These are phyloP conservation scores for Alloteropsis angusta DNA, from an alignment of 202 grass and related monocot species.

Conservation along the genomic window DNA sequence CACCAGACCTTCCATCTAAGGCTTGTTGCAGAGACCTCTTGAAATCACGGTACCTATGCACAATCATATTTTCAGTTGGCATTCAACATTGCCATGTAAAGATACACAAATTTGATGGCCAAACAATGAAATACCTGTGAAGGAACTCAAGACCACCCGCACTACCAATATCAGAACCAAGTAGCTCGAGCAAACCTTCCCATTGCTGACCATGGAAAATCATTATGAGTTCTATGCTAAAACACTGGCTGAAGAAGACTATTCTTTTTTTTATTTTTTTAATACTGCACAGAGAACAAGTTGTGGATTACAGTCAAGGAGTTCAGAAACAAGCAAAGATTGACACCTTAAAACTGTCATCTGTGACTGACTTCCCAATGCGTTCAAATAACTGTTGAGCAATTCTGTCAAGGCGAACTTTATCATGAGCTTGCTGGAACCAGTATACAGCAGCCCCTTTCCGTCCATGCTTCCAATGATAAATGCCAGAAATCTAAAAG, in stretches of 20 bases:
- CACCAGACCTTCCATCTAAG: conserved; percentile 42
- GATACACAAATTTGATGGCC: neutral
- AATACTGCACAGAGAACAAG: neutral
- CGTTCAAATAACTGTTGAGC: conserved; percentile 80
- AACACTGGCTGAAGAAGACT: neutral
- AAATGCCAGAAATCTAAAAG: conserved; percentile 73
- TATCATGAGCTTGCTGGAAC: conserved; percentile 86
- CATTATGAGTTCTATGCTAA: conserved; percentile 22
- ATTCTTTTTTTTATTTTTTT: neutral
- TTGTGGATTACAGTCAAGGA: neutral
- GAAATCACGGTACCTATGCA: conserved; percentile 79
- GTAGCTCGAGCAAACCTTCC: conserved; percentile 91
- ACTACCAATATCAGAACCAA: conserved; percentile 72
- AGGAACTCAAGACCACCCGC: conserved; percentile 90
- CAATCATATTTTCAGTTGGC: conserved; percentile 31
- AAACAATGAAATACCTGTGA: conserved; percentile 60
- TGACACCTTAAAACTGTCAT: conserved; percentile 86
- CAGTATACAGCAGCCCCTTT: conserved; percentile 87
- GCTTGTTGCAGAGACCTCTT: conserved; percentile 76
- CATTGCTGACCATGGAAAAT: conserved; percentile 70
- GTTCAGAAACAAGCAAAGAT: conserved; percentile 6
- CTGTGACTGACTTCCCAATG: conserved; percentile 77
- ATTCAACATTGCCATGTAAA: neutral
- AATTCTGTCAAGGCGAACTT: conserved; percentile 71
- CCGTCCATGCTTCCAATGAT: conserved; percentile 92